Evolutionary conservation across 2,329 filamentous ascomycete species (phyloP), one percentile per base, ranked within the genome.

Genomic region (Graphilbum fragrans): DNA sequence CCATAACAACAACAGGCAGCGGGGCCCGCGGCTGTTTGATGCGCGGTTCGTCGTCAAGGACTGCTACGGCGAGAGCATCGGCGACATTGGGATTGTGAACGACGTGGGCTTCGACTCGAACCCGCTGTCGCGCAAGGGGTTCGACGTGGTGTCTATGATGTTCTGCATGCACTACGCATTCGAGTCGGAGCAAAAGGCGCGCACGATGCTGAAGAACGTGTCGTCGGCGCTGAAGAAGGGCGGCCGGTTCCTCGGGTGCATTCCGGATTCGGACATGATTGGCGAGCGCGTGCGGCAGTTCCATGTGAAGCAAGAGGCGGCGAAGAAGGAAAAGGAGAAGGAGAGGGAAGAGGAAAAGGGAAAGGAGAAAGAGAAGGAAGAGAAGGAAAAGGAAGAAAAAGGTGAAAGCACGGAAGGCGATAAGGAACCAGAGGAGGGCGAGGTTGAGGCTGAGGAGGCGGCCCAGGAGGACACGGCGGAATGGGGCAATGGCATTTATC

Each of bases 141-240:
- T 96, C 53, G 92, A 98, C 57, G 84, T 96, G 34, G 90, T 98
- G 48, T 87, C 82, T 56, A 94, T 94, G 77, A 98, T 98, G 92
- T 98, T 98, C 61, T 93, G 87, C 54, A 92, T 98, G 79, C 92
- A 98, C 64, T 98, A 98, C 59, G 88, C 92, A 6, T 98, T 96
- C 52, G 92, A 96, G 65, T 86, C 71, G 40, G 90, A 98, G 59
- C 75, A 77, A 37, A 93, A 94, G 60, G 86, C 90, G 2, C 77
- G 86, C 35, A 84, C 77, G 47, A 96, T 98, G 92, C 71, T 98
- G 42, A 76, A 80, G 53, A 98, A 98, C 55, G 90, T 98, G 3
- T 82, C 92, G 0, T 84, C 87, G 1, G 76, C 84, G 2, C 62
- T 98, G 53, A 94, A 90, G 60, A 95, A 96, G 58, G 92, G 92